Evolutionary conservation across 345 rosid species (phyloP).

Genomic region (Salix purpurea): DNA sequence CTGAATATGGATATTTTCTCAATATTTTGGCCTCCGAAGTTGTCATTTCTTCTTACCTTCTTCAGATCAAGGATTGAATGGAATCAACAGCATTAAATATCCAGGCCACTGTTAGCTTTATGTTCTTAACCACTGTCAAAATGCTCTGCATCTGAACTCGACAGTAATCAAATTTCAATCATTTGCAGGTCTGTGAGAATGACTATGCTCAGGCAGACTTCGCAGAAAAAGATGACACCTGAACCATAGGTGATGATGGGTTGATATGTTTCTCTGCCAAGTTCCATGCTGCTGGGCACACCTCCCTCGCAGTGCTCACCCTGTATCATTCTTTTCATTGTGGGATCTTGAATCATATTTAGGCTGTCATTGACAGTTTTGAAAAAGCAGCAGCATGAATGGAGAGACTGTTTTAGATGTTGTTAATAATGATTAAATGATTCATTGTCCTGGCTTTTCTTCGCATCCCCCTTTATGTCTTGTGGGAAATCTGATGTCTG

Average conservation of each 20-base stretch:
- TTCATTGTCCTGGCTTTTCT: not conserved
- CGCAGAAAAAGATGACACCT: constrained; percentile 26
- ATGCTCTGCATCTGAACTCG: not conserved
- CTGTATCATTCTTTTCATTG: constrained; percentile 18
- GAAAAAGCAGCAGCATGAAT: constrained; percentile 9
- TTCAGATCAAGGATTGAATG: too few species aligned
- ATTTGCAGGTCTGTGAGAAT: constrained; percentile 1
- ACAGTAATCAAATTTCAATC: not conserved
- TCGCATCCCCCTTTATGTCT: not conserved
- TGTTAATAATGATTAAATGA: not conserved
- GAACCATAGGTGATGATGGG: constrained; percentile 4
- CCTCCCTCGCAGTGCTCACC: not conserved
- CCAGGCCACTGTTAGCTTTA: not conserved
- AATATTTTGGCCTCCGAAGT: not conserved
- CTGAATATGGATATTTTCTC: not conserved
- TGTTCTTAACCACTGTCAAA: not conserved
- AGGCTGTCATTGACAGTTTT: constrained; percentile 6
- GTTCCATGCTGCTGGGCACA: not conserved
- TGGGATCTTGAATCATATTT: constrained; percentile 6
- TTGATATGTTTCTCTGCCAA: not conserved
- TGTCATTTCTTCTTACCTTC: not conserved
- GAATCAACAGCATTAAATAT: too few species aligned
- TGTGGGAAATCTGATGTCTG: not conserved
- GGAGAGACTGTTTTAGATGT: not conserved
- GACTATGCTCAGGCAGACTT: constrained; percentile 27